phyloP scores from a whole-genome alignment of 2,329 filamentous ascomycete genomes.

The Colletotrichum sp. region DNA sequence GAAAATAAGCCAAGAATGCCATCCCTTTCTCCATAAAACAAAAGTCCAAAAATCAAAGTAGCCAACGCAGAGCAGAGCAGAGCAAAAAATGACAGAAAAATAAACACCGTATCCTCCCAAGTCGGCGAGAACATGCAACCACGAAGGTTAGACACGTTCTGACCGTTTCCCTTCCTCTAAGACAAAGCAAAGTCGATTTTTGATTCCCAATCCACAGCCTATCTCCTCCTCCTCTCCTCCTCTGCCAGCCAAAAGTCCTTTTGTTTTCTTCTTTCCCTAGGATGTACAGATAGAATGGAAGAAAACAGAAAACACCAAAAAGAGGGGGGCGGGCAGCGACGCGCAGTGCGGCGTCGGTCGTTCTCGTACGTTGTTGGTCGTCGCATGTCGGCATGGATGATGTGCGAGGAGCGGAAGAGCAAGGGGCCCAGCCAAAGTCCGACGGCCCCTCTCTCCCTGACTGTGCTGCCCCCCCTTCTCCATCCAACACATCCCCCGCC shows the following conservation, averaged over 20 bases:
- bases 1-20: background rate
- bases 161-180: background rate
- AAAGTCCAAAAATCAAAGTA: background rate
- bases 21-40: background rate
- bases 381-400: background rate
- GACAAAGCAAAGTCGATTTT: background rate
- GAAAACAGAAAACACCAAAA: background rate
- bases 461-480: background rate
- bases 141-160: background rate
- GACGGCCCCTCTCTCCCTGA: background rate
- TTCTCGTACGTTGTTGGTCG: background rate
- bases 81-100: background rate
- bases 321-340: background rate
- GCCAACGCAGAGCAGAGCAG: background rate
- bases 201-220: background rate
- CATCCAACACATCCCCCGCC: background rate
- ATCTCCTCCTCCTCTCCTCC: background rate
- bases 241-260: background rate
- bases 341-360: background rate
- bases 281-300: slow-evolving; percentile 11
- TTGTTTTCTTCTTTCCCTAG: background rate
- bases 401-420: background rate
- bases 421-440: background rate
- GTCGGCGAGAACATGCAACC: background rate
- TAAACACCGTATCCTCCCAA: background rate